These are phyloP conservation scores for Naganishia cerealis DNA, from an alignment of 1,284 basidiomycete genomes.

Conservation along the genomic window DNA sequence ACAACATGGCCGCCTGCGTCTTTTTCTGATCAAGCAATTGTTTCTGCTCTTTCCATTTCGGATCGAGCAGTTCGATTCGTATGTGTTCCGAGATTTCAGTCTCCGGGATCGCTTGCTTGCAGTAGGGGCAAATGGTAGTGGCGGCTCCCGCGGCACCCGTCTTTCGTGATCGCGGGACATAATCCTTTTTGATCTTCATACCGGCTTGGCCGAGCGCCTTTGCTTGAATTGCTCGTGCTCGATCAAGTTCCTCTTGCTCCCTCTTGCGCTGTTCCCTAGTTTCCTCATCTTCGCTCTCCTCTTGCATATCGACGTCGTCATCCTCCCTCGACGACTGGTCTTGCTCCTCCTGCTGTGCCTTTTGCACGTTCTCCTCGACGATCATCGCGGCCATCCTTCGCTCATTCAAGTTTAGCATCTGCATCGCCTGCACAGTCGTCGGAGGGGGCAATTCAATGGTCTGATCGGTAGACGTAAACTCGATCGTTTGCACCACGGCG, in stretches of 20 bases:
- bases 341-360: conserved; percentile 66
- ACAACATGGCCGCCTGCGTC: conserved; percentile 81
- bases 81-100: conserved; percentile 96
- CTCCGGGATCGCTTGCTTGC: conserved; percentile 88
- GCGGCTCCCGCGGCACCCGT: conserved; percentile 42
- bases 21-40: conserved; percentile 80
- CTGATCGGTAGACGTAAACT: conserved; percentile 90
- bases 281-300: conserved; percentile 61
- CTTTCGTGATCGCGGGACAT: conserved; percentile 63
- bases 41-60: conserved; percentile 93
- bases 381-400: conserved; percentile 98
- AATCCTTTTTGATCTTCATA: conserved; percentile 96
- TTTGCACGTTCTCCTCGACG: conserved; percentile 74
- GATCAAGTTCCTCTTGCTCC: conserved; percentile 72
- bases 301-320: conserved; percentile 64
- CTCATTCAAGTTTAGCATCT: conserved; percentile 94
- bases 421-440: conserved; percentile 89
- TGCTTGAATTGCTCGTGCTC: conserved; percentile 73
- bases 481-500: conserved; percentile 96
- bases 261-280: conserved; percentile 64
- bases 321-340: conserved; percentile 56
- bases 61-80: conserved; percentile 96
- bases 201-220: conserved; percentile 73
- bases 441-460: conserved; percentile 89
- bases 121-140: conserved; percentile 86